Evolutionary conservation across 192 early-diverging fungal genomes (phyloP), one percentile per base, ranked within the genome.

Genomic region (Linnemannia hyalina): DNA sequence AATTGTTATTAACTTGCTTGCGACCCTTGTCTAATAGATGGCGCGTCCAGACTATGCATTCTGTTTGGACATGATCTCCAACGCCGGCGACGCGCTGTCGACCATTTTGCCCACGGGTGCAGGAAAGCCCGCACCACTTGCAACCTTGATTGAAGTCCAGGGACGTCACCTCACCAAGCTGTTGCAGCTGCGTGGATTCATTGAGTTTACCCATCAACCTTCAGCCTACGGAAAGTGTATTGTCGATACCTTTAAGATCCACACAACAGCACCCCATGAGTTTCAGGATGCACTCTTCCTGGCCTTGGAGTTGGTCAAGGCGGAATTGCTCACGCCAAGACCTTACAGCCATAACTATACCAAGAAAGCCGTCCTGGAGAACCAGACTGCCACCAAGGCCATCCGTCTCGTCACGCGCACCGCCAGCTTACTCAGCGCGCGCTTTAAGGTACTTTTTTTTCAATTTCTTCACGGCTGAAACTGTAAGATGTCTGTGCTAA

Each of bases 271-370:
- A 11, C 68, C 77, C 1, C 4, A 32, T 5, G 83, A 88, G 47
- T 80, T 75, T 29, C 91, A 92, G 76, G 92, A 93, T 76, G 88
- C 89, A 9, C 80, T 91, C 18, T 85, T 92, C 44, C 77, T 89
- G 55, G 92, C 92, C 7, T 82, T 93, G 76, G 92, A 92, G 65
- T 74, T 93, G 36, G 87, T 93, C 38, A 82, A 89, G 47, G 88
- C 88, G 55, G 88, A 89, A 13, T 76, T 91, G 29, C 72, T 93
- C 46, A 91, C 89, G 38, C 83, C 87, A 16, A 86, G 84, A n/a
- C 81, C 80, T 7, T 91, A 89, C 74, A 92, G 91, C 52, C 86
- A 82, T 68, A 80, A 77, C 7, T 93, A 92, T 75, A 80, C 68
- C 60, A 82, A 85, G 76, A 78, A 77, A n/a, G 32, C 63, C 38